A percentile compares a stretch with the other conserved stretches of the same genome.
Evolutionary conservation across 345 rosid genomes (phyloP).

Genomic region (Cardiospermum halicacabum): DNA sequence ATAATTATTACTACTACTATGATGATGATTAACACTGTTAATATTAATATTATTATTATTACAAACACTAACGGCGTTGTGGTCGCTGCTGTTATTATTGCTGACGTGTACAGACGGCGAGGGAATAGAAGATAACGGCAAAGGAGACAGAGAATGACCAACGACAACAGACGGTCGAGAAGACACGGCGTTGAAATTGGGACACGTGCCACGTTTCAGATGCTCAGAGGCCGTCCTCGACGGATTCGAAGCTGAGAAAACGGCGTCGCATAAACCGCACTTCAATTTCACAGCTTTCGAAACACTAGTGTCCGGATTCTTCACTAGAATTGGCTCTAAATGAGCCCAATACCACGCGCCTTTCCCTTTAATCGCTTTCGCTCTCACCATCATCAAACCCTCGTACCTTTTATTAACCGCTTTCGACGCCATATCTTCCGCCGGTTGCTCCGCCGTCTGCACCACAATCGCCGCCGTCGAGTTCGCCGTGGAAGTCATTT

Average conservation of each 20-base stretch:
- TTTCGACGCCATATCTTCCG: slow-evolving; percentile 21
- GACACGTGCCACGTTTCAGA: slow-evolving; percentile 49
- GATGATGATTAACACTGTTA: background rate
- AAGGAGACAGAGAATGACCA: slow-evolving; percentile 32
- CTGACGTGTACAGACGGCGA: slow-evolving; percentile 21
- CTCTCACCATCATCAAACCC: slow-evolving; percentile 38
- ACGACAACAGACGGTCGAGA: slow-evolving; percentile 11
- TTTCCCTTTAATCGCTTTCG: slow-evolving; percentile 50
- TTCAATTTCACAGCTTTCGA: slow-evolving; percentile 51
- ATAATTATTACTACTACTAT: slow-evolving; percentile 25
- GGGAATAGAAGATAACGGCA: slow-evolving; percentile 43
- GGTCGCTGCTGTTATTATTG: background rate
- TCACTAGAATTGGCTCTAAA: slow-evolving; percentile 45
- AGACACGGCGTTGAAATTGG: slow-evolving; percentile 36
- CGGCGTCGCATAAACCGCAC: slow-evolving; percentile 45
- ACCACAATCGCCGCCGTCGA: background rate
- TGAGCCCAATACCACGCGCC: slow-evolving; percentile 70
- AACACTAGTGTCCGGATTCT: slow-evolving; percentile 35
- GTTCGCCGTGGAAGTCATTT: slow-evolving; percentile 20
- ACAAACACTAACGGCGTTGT: background rate
- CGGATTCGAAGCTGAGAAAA: slow-evolving; percentile 56
- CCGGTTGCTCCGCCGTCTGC: slow-evolving; percentile 7
- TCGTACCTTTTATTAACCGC: slow-evolving; percentile 29
- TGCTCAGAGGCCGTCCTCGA: slow-evolving; percentile 56
- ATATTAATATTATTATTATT: background rate